Evolutionary conservation across 306 rosid genomes (phyloP).

Genomic region (Chamaecrista fasciculata): DNA sequence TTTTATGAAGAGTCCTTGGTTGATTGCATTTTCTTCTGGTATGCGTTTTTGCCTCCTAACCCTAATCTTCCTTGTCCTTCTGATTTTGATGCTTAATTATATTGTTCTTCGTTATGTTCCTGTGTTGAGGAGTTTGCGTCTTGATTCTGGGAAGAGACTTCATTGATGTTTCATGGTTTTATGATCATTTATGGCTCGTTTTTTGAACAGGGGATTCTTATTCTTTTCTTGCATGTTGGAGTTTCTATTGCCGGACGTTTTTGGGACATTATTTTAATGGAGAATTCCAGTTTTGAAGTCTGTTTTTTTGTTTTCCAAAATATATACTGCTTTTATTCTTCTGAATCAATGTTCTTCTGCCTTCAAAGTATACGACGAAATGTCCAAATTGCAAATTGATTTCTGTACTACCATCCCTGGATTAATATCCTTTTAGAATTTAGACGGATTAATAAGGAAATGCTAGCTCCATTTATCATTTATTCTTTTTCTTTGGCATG

Average conservation of each 20-base stretch:
- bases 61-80: conserved; percentile 31
- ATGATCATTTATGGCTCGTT: not conserved
- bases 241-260: not conserved
- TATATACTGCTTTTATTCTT: not conserved
- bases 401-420: conserved; percentile 3
- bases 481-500: not conserved
- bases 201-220: conserved; percentile 16
- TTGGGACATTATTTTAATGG: not conserved
- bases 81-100: too few species aligned
- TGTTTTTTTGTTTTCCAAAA: not conserved
- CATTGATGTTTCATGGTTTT: conserved; percentile 11
- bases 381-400: conserved; percentile 40
- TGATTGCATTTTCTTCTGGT: conserved; percentile 42
- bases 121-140: not conserved
- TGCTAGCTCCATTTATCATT: not conserved
- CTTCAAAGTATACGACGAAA: conserved; percentile 15
- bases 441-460: not conserved
- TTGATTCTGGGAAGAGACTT: conserved; percentile 25
- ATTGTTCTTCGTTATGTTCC: not conserved
- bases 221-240: conserved; percentile 5
- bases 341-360: not conserved
- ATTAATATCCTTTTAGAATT: conserved; percentile 4
- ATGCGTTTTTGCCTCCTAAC: conserved; percentile 37
- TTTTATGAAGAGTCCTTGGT: conserved; percentile 44
- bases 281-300: conserved; percentile 33